Evolutionary conservation across 2,329 filamentous ascomycete genomes (phyloP).

Genomic region (Conoideocrella luteorostrata): DNA sequence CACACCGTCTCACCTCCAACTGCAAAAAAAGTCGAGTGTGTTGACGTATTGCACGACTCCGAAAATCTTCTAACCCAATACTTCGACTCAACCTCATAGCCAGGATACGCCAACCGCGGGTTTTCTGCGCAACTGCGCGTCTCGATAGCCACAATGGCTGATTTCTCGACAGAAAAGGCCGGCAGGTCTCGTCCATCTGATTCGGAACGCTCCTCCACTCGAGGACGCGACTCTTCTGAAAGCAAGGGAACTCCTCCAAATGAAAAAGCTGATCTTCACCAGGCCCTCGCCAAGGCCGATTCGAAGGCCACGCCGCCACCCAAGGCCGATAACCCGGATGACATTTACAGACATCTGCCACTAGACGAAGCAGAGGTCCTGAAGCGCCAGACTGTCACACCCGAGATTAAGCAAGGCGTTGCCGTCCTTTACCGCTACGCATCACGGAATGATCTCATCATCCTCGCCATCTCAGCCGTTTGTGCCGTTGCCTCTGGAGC

Average conservation of each 20-base stretch:
- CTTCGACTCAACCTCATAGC: not conserved
- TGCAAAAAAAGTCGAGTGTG: no score
- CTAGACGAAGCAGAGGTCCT: constrained; percentile 60
- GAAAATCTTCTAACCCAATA: not conserved
- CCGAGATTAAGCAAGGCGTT: constrained; percentile 57
- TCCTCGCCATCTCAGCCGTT: constrained; percentile 55
- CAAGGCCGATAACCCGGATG: constrained; percentile 34
- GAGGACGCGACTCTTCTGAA: constrained; percentile 6
- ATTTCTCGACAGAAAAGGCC: constrained; percentile 2
- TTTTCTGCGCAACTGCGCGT: constrained; percentile 4
- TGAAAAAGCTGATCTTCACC: constrained; percentile 6
- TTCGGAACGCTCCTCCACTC: constrained; percentile 7
- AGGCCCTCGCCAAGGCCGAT: constrained; percentile 12
- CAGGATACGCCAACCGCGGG: not conserved
- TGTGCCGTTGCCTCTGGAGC: constrained; percentile 67
- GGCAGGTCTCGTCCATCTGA: not conserved
- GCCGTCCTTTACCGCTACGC: constrained; percentile 65
- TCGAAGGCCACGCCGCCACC: constrained; percentile 16
- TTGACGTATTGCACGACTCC: not conserved
- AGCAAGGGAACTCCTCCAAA: constrained; percentile 3
- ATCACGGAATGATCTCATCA: constrained; percentile 55
- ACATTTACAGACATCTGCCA: constrained; percentile 57
- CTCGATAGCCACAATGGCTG: constrained; percentile 7
- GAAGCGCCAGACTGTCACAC: constrained; percentile 60
- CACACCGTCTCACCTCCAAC: no score